phyloP scores from a whole-genome alignment of 2,329 filamentous ascomycete genomes.

The Penicillium brasilianum region DNA sequence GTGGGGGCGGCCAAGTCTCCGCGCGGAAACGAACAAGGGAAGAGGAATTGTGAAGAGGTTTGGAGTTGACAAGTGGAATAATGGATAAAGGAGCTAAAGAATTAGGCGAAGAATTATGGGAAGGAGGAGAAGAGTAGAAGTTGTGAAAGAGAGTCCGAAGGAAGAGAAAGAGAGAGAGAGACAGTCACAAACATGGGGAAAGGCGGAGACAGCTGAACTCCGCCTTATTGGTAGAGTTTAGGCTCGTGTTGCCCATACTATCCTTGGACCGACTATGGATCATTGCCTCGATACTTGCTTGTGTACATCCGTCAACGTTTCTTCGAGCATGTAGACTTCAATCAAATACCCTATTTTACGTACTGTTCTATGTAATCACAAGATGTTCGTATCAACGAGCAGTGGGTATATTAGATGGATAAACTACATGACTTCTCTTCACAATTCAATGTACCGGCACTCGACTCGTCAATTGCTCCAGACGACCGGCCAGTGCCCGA shows the following conservation, averaged over 20 bases:
- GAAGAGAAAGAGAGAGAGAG: neutral
- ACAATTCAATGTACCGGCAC: conserved; percentile 25
- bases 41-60: conserved; percentile 10
- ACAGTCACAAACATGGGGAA: conserved; percentile 24
- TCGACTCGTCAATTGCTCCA: conserved; percentile 47
- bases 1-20: conserved; percentile 41
- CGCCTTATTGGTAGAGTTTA: conserved; percentile 5
- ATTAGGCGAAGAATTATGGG: neutral
- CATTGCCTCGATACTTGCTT: neutral
- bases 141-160: conserved; percentile 4
- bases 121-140: neutral
- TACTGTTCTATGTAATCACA: neutral
- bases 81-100: neutral
- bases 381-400: neutral
- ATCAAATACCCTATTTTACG: no score
- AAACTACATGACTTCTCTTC: neutral
- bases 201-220: conserved; percentile 23
- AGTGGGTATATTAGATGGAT: neutral
- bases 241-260: neutral
- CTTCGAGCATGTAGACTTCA: neutral
- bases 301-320: neutral
- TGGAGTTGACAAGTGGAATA: neutral
- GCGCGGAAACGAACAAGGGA: conserved; percentile 9
- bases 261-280: no score
- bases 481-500: conserved; percentile 76